Base-by-base conservation (phyloP, 768 basidiomycete species). In the Leccinum rimulosum region DNA sequence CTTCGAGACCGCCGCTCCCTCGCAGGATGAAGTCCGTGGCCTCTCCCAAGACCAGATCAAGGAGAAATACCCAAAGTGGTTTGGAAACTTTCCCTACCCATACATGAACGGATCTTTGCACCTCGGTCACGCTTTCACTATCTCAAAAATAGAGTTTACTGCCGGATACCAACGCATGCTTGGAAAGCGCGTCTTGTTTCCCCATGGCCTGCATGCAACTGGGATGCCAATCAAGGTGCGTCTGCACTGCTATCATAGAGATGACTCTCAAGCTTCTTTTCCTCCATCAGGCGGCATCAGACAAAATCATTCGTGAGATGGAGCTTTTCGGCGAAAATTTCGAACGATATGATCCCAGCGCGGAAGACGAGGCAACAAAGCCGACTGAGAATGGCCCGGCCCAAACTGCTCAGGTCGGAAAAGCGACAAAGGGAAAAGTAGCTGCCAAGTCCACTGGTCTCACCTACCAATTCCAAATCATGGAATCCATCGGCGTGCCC, bases 81-180 rank as follows among this genome's bases (percentile, higher is more conserved):
- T 98, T 71, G 97, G 96, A 55, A 97, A 87, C 76, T 96, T 90
- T 74, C 95, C 95, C 54, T 97, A 80, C 76, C 92, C 94, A 1
- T 99, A 99, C 81, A 98, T 98, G 94, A 99, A 99, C 69, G 97
- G 97, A 49, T 92, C 90, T 65, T 80, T 98, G 65, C 97, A 99
- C 75, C 81, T 98, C 27, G 97, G 97, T 25, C 97, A 99, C 75
- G 96, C 91, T 1, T 99, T 99, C 77, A 95, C 95, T 43, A 93
- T 98, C 76, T 94, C 93, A 57, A 99, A 99, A 78, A 88, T 98
- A 72, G 97, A 99, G 72, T 99, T 98, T 67, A 86, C 87, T 1
- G 90, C 96, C 36, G 97, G 97, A 30, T 98, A 91, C 75, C 88
- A 99, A 76, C 82, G 96, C 47, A 87, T 99, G 90, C 72, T 95